Evolutionary conservation across 768 basidiomycete species (phyloP).

Genomic region (Kwoniella newhampshirensis): DNA sequence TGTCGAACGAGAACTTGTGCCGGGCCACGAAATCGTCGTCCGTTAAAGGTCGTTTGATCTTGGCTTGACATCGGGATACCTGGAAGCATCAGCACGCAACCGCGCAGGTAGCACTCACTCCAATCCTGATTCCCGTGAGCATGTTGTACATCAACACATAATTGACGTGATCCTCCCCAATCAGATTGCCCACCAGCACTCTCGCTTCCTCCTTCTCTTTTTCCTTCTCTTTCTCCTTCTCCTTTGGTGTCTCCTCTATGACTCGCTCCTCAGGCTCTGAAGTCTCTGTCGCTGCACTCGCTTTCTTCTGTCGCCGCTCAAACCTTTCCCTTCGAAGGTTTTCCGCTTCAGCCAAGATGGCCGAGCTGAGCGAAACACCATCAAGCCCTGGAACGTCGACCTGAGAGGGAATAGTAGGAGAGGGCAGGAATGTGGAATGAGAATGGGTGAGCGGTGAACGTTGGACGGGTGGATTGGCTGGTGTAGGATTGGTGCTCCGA

Average conservation of each 20-base stretch:
- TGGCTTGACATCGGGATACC: slow-evolving; percentile 96
- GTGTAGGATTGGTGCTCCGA: slow-evolving; percentile 34
- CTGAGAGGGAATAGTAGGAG: slow-evolving; percentile 15
- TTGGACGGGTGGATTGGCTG: slow-evolving; percentile 12
- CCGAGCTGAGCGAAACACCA: slow-evolving; percentile 60
- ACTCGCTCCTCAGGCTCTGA: slow-evolving; percentile 1
- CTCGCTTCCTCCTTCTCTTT: slow-evolving; percentile 56
- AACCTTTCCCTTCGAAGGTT: slow-evolving; percentile 75
- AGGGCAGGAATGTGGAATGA: slow-evolving; percentile 30
- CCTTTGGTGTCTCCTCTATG: slow-evolving; percentile 5
- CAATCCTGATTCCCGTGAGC: slow-evolving; percentile 96
- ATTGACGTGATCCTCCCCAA: slow-evolving; percentile 98
- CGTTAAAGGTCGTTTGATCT: slow-evolving; percentile 79
- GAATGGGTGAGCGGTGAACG: slow-evolving; percentile 43
- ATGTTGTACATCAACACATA: slow-evolving; percentile 99
- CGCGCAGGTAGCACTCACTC: slow-evolving; percentile 59
- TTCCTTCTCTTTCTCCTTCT: slow-evolving; percentile 9
- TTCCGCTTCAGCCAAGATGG: slow-evolving; percentile 87
- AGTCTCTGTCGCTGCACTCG: slow-evolving; percentile 18
- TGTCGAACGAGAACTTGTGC: slow-evolving; percentile 96
- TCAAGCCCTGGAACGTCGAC: slow-evolving; percentile 48
- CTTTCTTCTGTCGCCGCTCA: slow-evolving; percentile 63
- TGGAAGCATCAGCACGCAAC: slow-evolving; percentile 44
- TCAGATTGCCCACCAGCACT: slow-evolving; percentile 87
- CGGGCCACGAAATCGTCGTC: slow-evolving; percentile 81